These are phyloP conservation scores for Tuber melanosporum DNA, from an alignment of 495 filamentous ascomycete species.

Conservation along the genomic window DNA sequence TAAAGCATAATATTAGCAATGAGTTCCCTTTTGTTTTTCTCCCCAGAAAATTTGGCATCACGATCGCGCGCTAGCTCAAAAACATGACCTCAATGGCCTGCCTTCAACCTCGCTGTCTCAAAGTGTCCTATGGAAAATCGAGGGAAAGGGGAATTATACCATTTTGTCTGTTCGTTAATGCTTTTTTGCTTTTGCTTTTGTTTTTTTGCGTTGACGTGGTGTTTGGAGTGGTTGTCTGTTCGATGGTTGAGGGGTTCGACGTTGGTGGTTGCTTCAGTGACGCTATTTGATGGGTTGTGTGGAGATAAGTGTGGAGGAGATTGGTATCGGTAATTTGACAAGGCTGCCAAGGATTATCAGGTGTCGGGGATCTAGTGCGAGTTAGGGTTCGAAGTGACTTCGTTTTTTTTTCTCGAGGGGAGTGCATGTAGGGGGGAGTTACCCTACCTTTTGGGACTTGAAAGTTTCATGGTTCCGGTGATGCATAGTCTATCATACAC, in stretches of 20 bases:
- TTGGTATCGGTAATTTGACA: slow-evolving; percentile 1
- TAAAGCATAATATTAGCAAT: slow-evolving; percentile 4
- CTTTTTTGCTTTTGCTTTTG: slow-evolving; percentile 11
- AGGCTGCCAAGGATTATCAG: slow-evolving; percentile 17
- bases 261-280: slow-evolving; percentile 25
- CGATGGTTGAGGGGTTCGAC: slow-evolving; percentile 17
- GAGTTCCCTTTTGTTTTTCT: background rate
- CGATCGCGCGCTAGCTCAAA: background rate
- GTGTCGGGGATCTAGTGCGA: slow-evolving; percentile 16
- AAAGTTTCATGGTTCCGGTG: background rate
- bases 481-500: too few species aligned
- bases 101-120: background rate
- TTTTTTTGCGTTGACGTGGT: slow-evolving; percentile 12
- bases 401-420: background rate
- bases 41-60: background rate
- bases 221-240: slow-evolving; percentile 16
- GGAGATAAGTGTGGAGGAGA: slow-evolving; percentile 18
- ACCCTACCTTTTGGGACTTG: background rate
- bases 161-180: slow-evolving; percentile 24
- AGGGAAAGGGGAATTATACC: slow-evolving; percentile 22
- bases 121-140: background rate
- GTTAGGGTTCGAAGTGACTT: slow-evolving; percentile 31
- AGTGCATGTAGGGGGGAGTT: background rate
- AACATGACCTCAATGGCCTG: background rate
- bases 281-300: slow-evolving; percentile 7